A percentile compares a stretch with the other conserved stretches of the same genome.
Conservation (phyloP, 2,329 filamentous ascomycete genomes). For the Ramularia collo-cygni region DNA sequence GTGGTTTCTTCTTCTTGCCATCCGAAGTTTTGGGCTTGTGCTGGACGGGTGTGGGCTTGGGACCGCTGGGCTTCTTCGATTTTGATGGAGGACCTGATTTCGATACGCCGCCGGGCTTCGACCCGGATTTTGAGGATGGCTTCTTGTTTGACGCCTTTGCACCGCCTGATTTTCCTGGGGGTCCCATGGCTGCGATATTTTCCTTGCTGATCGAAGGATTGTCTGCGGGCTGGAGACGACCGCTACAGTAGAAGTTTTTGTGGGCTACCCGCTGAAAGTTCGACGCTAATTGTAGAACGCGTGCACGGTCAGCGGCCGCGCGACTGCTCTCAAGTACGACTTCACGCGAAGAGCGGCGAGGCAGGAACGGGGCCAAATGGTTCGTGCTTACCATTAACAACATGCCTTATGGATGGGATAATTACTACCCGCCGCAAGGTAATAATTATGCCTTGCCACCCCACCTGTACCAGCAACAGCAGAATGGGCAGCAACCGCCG, state of each 20-base stretch:
- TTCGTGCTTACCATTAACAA: not conserved
- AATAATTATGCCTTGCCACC: too few relatives aligned
- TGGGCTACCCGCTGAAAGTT: too few relatives aligned
- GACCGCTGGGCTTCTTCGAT: conserved; percentile 24
- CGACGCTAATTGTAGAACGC: too few relatives aligned
- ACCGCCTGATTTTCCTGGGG: conserved; percentile 13
- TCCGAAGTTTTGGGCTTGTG: conserved; percentile 44
- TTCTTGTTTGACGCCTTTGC: conserved; percentile 30
- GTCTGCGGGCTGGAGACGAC: too few relatives aligned
- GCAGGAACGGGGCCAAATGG: conserved; percentile 9
- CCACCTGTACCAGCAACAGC: too few relatives aligned
- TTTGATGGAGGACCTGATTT: conserved; percentile 9
- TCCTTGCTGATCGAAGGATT: too few relatives aligned
- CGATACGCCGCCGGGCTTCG: conserved; percentile 6
- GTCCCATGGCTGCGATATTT: conserved; percentile 5
- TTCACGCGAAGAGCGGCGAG: conserved; percentile 1
- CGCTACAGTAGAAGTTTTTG: too few relatives aligned
- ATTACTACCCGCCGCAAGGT: too few relatives aligned
- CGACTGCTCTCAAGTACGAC: conserved; percentile 3
- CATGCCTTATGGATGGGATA: not conserved
- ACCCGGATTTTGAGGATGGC: conserved; percentile 4
- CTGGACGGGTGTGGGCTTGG: conserved; percentile 34
- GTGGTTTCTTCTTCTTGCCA: conserved; percentile 69
- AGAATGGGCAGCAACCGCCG: too few relatives aligned
- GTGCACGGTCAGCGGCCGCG: not conserved